phyloP scores from a whole-genome alignment of 768 basidiomycete genomes.

The Phaffia australis region DNA sequence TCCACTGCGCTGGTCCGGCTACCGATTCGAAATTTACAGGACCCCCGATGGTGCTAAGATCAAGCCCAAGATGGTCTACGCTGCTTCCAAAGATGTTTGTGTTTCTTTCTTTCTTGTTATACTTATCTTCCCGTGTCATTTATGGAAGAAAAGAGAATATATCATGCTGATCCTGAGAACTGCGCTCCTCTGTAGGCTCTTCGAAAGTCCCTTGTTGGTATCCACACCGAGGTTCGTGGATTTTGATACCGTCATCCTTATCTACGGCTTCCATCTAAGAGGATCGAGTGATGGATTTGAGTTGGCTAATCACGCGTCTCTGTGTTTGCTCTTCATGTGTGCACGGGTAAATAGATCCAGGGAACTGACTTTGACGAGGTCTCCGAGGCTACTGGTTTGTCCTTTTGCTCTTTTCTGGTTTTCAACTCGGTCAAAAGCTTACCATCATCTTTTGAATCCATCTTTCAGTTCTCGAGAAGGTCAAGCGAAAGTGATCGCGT shows the following conservation, averaged over 20 bases:
- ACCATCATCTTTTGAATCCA: not conserved
- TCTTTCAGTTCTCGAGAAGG: conserved; percentile 33
- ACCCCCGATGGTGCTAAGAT: conserved; percentile 72
- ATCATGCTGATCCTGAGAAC: too few relatives aligned
- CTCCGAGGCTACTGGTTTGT: conserved; percentile 54
- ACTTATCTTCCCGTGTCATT: too few relatives aligned
- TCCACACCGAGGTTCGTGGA: conserved; percentile 48
- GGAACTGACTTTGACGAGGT: conserved; percentile 70
- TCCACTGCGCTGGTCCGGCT: not conserved
- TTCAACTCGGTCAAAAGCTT: not conserved
- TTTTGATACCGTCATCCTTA: too few relatives aligned
- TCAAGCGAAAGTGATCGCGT: conserved; percentile 23
- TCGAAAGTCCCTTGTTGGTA: conserved; percentile 59
- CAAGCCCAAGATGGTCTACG: conserved; percentile 86
- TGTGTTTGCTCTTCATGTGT: too few relatives aligned
- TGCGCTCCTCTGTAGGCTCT: conserved; percentile 42
- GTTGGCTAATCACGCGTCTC: too few relatives aligned
- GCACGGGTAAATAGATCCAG: conserved; percentile 47
- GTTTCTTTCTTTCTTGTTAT: too few relatives aligned
- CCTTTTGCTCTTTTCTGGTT: not conserved
- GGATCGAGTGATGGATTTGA: too few relatives aligned
- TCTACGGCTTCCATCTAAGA: too few relatives aligned
- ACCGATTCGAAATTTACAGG: conserved; percentile 45
- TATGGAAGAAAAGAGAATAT: too few relatives aligned
- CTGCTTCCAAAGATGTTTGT: conserved; percentile 60